Conservation (phyloP, 768 basidiomycete genomes). For the Pluteus cervinus region DNA sequence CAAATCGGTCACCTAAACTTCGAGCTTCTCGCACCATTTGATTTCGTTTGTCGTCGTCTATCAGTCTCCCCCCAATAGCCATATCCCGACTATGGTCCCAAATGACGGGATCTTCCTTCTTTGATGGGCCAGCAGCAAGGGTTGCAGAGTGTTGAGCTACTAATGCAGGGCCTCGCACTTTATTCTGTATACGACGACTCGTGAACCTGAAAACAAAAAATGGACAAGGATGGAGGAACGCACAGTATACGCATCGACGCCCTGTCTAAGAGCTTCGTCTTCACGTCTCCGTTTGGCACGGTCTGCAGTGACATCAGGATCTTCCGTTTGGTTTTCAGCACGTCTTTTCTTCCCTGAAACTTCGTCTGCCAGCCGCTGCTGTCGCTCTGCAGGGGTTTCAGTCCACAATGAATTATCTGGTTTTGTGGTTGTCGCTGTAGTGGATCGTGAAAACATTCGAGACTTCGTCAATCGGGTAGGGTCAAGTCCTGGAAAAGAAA, state of each 20-base stretch:
- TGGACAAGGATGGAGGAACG: conserved; percentile 18
- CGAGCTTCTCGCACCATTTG: conserved; percentile 78
- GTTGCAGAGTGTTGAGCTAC: conserved; percentile 50
- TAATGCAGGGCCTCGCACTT: conserved; percentile 46
- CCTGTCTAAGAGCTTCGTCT: conserved; percentile 56
- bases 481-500: conserved; percentile 58
- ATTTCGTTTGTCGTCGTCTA: conserved; percentile 82
- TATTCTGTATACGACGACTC: conserved; percentile 24
- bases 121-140: conserved; percentile 19
- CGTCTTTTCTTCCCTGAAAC: conserved; percentile 86
- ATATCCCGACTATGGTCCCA: conserved; percentile 96
- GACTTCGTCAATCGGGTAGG: conserved; percentile 69
- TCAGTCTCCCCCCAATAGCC: conserved; percentile 77
- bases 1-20: conserved; percentile 80
- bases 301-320: conserved; percentile 35
- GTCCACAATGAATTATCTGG: conserved; percentile 83
- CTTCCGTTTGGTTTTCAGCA: conserved; percentile 48
- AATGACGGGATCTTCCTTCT: conserved; percentile 47
- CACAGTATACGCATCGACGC: conserved; percentile 79
- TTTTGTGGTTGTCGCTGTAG: conserved; percentile 34
- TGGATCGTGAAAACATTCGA: conserved; percentile 70
- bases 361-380: conserved; percentile 90
- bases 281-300: conserved; percentile 60
- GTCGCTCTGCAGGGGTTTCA: conserved; percentile 90
- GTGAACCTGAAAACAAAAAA: conserved; percentile 1